These are phyloP conservation scores for Monilinia vaccinii-corymbosi DNA, from an alignment of 2,329 filamentous ascomycete species.

Conservation along the genomic window DNA sequence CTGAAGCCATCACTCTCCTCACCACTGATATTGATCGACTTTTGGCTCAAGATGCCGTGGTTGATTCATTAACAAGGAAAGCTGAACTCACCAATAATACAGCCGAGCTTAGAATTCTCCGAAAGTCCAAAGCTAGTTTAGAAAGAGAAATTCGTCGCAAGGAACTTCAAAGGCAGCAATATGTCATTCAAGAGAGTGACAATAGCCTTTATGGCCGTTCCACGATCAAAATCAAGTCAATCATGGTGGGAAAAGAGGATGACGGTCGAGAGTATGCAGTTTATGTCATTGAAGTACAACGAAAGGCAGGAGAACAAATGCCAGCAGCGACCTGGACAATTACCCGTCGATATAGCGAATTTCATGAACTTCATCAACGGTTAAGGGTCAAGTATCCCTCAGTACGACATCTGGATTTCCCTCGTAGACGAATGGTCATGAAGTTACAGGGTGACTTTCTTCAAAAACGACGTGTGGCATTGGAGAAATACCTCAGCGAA, in stretches of 20 bases:
- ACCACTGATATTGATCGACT: constrained; percentile 86
- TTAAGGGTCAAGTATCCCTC: constrained; percentile 78
- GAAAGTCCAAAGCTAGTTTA: constrained; percentile 88
- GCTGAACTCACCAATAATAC: constrained; percentile 96
- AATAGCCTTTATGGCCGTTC: constrained; percentile 93
- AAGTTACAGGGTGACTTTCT: constrained; percentile 95
- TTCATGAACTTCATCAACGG: constrained; percentile 88
- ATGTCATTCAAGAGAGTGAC: constrained; percentile 94
- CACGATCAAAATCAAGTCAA: constrained; percentile 80
- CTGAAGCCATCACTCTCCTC: constrained; percentile 85
- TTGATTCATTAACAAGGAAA: constrained; percentile 86
- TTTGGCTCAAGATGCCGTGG: constrained; percentile 76
- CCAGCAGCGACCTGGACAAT: constrained; percentile 91
- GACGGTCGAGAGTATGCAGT: constrained; percentile 90
- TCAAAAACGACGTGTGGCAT: constrained; percentile 71
- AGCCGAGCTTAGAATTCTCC: constrained; percentile 81
- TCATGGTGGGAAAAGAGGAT: constrained; percentile 84
- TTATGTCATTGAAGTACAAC: constrained; percentile 85
- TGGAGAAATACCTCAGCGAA: constrained; percentile 78
- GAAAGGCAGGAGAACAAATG: constrained; percentile 90
- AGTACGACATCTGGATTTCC: constrained; percentile 85
- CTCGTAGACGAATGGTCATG: constrained; percentile 84
- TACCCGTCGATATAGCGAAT: constrained; percentile 91
- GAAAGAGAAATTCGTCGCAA: constrained; percentile 89
- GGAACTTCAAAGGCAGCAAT: constrained; percentile 92